A percentile compares a stretch with the other conserved stretches of the same genome.
Evolutionary conservation across 768 basidiomycete genomes (phyloP).

Genomic region (Amanita polypyramis): DNA sequence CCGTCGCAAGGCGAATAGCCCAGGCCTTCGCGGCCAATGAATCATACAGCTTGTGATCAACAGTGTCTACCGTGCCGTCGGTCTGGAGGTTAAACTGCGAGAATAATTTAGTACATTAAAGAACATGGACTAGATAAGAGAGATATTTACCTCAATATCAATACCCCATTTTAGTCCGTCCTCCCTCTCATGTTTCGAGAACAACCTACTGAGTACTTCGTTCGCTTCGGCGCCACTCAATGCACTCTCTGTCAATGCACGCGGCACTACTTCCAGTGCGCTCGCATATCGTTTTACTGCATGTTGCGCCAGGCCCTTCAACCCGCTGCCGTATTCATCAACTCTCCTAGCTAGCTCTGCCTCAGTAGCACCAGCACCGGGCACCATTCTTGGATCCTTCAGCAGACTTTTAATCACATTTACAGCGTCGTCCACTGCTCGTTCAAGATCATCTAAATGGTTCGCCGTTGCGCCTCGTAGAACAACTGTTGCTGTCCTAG

Average conservation of each 20-base stretch:
- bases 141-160: slow-evolving; percentile 64
- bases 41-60: slow-evolving; percentile 65
- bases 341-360: slow-evolving; percentile 83
- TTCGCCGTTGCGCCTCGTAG: slow-evolving; percentile 93
- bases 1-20: slow-evolving; percentile 85
- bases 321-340: slow-evolving; percentile 76
- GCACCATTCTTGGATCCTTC: slow-evolving; percentile 82
- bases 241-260: slow-evolving; percentile 93
- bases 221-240: slow-evolving; percentile 86
- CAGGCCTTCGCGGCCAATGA: slow-evolving; percentile 85
- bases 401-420: slow-evolving; percentile 90
- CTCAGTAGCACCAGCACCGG: slow-evolving; percentile 93
- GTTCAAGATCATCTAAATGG: slow-evolving; percentile 89
- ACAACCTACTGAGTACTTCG: slow-evolving; percentile 80
- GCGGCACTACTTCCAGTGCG: slow-evolving; percentile 86
- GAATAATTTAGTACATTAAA: background rate
- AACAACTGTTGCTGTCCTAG: slow-evolving; percentile 88
- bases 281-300: slow-evolving; percentile 83
- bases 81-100: slow-evolving; percentile 45
- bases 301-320: slow-evolving; percentile 90
- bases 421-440: slow-evolving; percentile 94
- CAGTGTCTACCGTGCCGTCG: slow-evolving; percentile 64
- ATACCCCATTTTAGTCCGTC: slow-evolving; percentile 75
- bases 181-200: slow-evolving; percentile 80
- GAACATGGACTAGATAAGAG: background rate